Evolutionary conservation across 441 rosid species (phyloP), one percentile per base, ranked within the genome.

Genomic region (Adansonia madagascariensis): DNA sequence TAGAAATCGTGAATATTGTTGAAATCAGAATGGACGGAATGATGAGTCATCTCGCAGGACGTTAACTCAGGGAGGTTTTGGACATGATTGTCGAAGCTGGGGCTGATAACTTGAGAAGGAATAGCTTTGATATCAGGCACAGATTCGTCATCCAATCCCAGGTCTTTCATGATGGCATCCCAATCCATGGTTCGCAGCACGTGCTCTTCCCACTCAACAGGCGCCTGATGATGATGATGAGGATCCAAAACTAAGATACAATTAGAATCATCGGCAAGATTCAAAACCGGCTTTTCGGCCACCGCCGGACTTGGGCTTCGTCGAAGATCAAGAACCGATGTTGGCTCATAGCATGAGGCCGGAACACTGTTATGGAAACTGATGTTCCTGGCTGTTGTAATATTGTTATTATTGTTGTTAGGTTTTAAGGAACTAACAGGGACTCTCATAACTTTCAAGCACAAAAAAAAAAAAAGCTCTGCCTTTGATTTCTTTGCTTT

Each of bases 101-200:
- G 80, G 47, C 75, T 47, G 11, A 61, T 8, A 76, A 74, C 17
- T 74, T 88, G 20, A 79, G 80, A 11, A 80, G 73, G 73, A 15
- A 77, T 77, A 11, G 35, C 52, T 74, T 67, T 84, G 43, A 75
- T 41, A 24, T 68, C 68, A 41, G 87, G 82, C 18, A 88, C 78
- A 49, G 89, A 88, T 20, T 92, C 92, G 11, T 91, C 95, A 22
- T 92, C 92, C 6, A 94, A 83, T 24, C 89, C 97, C 41, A 94
- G 71, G 47, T 95, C 99, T 61, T 82, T 86, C 94, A 95, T 90
- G 77, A 92, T 82, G 9, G 95, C 86, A 60, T 95, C 99, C 98
- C 97, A 95, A 71, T 94, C 97, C 87, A 93, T 86, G 69, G n/a
- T 75, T 52, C 90, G 95, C 57, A 90, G 82, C 14, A 85, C 88